phyloP scores from a whole-genome alignment of 1,139 yeast species.

The Sugiyamaella grinbergsii region DNA sequence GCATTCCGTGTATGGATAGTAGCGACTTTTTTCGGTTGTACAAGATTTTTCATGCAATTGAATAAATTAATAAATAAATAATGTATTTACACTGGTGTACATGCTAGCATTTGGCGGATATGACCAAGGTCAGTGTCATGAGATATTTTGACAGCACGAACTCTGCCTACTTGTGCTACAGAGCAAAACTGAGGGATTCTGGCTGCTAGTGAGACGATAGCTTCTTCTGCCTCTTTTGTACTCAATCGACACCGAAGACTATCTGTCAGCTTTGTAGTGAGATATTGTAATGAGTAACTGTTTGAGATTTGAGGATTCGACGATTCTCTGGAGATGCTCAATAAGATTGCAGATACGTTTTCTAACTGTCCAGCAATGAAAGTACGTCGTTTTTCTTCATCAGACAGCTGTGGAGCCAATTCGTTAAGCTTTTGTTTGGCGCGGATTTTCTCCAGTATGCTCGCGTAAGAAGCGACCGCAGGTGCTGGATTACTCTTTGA shows the following conservation, averaged over 20 bases:
- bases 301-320: constrained; percentile 5
- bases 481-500: constrained; percentile 7
- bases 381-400: constrained; percentile 23
- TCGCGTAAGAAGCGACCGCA: constrained; percentile 24
- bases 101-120: constrained; percentile 17
- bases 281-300: constrained; percentile 26
- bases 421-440: constrained; percentile 38
- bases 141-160: constrained; percentile 28
- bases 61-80: not conserved
- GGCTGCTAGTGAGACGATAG: constrained; percentile 23
- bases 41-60: too few relatives aligned
- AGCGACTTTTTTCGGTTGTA: too few relatives aligned
- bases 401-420: constrained; percentile 22
- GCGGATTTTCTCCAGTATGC: constrained; percentile 39
- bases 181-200: constrained; percentile 28
- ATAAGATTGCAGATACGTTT: constrained; percentile 28
- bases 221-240: constrained; percentile 26
- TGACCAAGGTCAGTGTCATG: constrained; percentile 8
- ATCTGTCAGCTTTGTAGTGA: constrained; percentile 27
- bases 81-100: constrained; percentile 9
- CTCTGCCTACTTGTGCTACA: constrained; percentile 24
- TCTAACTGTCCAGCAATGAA: constrained; percentile 37
- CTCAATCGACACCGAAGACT: constrained; percentile 29
- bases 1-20: not conserved
- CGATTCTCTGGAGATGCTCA: constrained; percentile 23